Conservation (phyloP, 2,329 filamentous ascomycete genomes). For the Knoxdaviesia proteae region DNA sequence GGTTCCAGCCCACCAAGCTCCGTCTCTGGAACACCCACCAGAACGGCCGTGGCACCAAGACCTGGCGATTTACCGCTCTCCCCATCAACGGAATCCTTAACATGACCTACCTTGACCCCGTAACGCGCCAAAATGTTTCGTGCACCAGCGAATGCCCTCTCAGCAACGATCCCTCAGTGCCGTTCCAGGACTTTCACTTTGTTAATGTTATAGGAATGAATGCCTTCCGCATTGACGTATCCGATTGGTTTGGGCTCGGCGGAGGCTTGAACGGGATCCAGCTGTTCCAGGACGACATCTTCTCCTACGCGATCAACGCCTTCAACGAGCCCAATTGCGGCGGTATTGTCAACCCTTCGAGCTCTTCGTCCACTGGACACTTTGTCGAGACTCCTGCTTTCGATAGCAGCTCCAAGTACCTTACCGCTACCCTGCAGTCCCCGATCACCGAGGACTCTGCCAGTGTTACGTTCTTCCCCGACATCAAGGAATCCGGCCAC, state of each 20-base stretch:
- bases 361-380: conserved; percentile 46
- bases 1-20: conserved; percentile 70
- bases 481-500: conserved; percentile 74
- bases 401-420: conserved; percentile 53
- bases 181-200: conserved; percentile 79
- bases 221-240: conserved; percentile 66
- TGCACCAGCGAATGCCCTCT: conserved; percentile 80
- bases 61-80: conserved; percentile 67
- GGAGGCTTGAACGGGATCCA: conserved; percentile 74
- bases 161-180: conserved; percentile 40
- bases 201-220: conserved; percentile 79
- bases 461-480: conserved; percentile 59
- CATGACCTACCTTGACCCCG: conserved; percentile 69
- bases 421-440: conserved; percentile 41
- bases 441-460: conserved; percentile 36
- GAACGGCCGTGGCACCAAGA: conserved; percentile 69
- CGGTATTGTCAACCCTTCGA: conserved; percentile 39
- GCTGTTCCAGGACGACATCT: conserved; percentile 69
- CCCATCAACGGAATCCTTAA: conserved; percentile 91
- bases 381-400: conserved; percentile 53
- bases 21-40: conserved; percentile 73
- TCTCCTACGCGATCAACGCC: conserved; percentile 60
- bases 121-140: conserved; percentile 40
- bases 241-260: conserved; percentile 68
- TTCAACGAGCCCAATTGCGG: conserved; percentile 79